Evolutionary conservation across 2,329 filamentous ascomycete species (phyloP), one percentile per base, ranked within the genome.

Genomic region (Nothophoma quercina): DNA sequence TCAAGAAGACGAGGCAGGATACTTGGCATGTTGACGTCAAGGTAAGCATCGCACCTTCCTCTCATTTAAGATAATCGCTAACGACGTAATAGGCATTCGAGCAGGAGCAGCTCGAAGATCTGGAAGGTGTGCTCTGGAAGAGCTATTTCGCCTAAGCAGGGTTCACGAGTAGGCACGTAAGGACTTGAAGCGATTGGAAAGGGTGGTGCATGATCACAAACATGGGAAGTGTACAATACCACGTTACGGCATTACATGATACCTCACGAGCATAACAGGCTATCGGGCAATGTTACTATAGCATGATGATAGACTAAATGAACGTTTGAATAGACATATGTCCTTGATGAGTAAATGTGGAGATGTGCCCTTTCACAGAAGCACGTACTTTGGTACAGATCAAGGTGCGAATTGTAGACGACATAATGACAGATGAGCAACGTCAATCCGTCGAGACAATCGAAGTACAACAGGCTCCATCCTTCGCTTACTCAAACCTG

Each of bases 1-100:
- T 99, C 82, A 99, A 99, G 81, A 99, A 99, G 85, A 99, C 95
- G 36, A 87, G 95, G 73, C 95, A 99, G 75, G 95, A 99, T 80
- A 99, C 93, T 63, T 99, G 95, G 95, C 88, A 88, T 67, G 93
- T 96, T 55, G 95, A 99, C 78, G 91, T 96, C 65, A 98, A 96
- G 89, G 95, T 96, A 78, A 75, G 85, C 51, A 12, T 18, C 16
- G 19, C 19, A 21, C 6, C 25, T 29, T 18, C 1, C 15, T n/a
- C n/a, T 35, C 29, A 13, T 39, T 26, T 12, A 4, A 9, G 4
- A 26, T 3, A 12, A 30, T 18, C 10, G 18, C 38, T 33, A 54
- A 23, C 36, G 5, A n/a, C 32, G 10, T 42, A 42, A 55, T 59
- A 89, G 86, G 85, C 84, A 55, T 99, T 99, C 71, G 92, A 92